phyloP scores from a whole-genome alignment of 176 grass and related monocot genomes.

The Aegilops bicornis region DNA sequence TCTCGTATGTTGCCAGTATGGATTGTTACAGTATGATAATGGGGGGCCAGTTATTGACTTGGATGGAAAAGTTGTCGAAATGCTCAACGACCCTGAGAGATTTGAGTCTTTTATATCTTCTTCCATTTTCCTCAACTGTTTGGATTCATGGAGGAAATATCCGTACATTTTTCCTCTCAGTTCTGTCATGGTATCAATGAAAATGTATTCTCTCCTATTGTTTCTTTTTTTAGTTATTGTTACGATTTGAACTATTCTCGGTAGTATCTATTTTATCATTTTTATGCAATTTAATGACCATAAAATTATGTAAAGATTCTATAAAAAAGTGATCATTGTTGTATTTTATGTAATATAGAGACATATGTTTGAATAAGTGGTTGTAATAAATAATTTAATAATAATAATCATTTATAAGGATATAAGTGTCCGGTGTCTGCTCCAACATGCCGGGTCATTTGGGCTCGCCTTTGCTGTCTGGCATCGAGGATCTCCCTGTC shows the following conservation, averaged over 20 bases:
- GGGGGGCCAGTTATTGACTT: constrained; percentile 6
- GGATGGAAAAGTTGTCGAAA: neutral
- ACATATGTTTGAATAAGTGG: too few relatives aligned
- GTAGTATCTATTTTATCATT: neutral
- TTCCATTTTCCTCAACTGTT: neutral
- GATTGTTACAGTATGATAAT: neutral
- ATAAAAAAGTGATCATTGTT: too few relatives aligned
- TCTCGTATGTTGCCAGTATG: neutral
- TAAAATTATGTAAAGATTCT: too few relatives aligned
- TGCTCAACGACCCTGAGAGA: neutral
- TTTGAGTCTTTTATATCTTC: constrained; percentile 6
- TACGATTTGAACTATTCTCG: neutral
- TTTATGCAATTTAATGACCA: too few relatives aligned
- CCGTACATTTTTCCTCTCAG: neutral
- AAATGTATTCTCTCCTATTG: neutral
- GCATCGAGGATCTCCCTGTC: too few relatives aligned
- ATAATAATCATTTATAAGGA: too few relatives aligned
- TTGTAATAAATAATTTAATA: too few relatives aligned
- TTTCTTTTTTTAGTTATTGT: neutral
- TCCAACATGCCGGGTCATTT: too few relatives aligned
- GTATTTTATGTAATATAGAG: too few relatives aligned
- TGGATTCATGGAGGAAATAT: neutral
- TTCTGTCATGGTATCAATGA: neutral
- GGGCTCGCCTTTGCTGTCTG: too few relatives aligned
- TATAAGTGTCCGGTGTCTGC: too few relatives aligned